Evolutionary conservation across 2,329 filamentous ascomycete genomes (phyloP).

Genomic region (Trichoderma cornu-damae): DNA sequence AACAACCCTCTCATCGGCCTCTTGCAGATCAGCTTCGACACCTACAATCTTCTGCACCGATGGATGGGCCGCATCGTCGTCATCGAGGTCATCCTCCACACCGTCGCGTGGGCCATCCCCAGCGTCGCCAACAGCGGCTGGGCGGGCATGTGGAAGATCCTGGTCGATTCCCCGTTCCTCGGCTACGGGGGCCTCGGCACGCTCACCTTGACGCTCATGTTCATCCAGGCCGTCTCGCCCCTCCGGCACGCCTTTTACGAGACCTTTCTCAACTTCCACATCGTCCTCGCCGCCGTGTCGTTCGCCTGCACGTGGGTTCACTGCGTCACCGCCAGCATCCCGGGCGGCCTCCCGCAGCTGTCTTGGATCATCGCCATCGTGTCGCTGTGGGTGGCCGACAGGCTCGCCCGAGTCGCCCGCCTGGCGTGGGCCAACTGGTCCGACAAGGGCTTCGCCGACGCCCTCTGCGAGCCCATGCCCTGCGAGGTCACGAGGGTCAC

Average conservation of each 20-base stretch:
- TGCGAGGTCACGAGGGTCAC: slow-evolving; percentile 67
- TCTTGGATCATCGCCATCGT: slow-evolving; percentile 71
- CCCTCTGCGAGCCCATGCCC: slow-evolving; percentile 61
- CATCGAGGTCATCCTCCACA: slow-evolving; percentile 63
- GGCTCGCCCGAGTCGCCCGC: slow-evolving; percentile 57
- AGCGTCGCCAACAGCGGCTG: slow-evolving; percentile 61
- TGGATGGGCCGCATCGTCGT: slow-evolving; percentile 76
- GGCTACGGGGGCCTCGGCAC: slow-evolving; percentile 58
- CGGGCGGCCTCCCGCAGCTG: slow-evolving; percentile 64
- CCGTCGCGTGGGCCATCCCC: slow-evolving; percentile 68
- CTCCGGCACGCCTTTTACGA: slow-evolving; percentile 95
- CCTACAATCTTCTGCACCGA: slow-evolving; percentile 71
- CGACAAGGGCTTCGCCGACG: slow-evolving; percentile 54
- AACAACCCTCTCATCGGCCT: slow-evolving; percentile 87
- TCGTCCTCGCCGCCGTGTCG: slow-evolving; percentile 62
- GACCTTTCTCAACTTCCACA: slow-evolving; percentile 85
- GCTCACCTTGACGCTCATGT: slow-evolving; percentile 58
- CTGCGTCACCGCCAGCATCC: slow-evolving; percentile 59
- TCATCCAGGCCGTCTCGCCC: slow-evolving; percentile 68
- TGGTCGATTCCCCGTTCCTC: slow-evolving; percentile 59
- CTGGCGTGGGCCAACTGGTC: slow-evolving; percentile 64
- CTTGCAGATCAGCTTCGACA: slow-evolving; percentile 87
- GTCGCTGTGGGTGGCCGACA: slow-evolving; percentile 71
- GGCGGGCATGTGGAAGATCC: slow-evolving; percentile 48
- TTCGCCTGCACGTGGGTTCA: slow-evolving; percentile 76